Evolutionary conservation across 306 rosid genomes (phyloP), one percentile per base, ranked within the genome.

Genomic region (Vigna mungo): DNA sequence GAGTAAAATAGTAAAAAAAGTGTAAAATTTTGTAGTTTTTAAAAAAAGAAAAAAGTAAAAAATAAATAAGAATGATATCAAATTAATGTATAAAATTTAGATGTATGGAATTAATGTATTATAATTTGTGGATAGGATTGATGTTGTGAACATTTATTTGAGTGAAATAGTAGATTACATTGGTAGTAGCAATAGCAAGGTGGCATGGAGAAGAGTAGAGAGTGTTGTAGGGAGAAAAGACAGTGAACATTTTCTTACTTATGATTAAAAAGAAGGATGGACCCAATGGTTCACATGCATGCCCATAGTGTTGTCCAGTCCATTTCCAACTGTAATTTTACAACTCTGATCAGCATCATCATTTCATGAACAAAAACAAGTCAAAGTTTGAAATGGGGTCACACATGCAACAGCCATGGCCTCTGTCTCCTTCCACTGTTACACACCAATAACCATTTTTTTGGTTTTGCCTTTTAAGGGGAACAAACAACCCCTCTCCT

Each of bases 271-370:
- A 41, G 36, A 25, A 55, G 61, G 23, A 13, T 92, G 93, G 89
- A 34, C 89, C 91, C 90, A 84, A 72, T 63, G 78, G 84, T 75
- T 92, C 97, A 90, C 94, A 91, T 91, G 94, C 73, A 70, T 80
- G 82, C 52, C 48, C 41, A 67, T n/a, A 52, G 91, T 81, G 88
- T 81, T 72, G 86, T 88, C 89, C 88, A 75, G 87, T 89, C 84
- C 89, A 90, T 78, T 61, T 85, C 89, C 92, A 74, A 84, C 90
- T 82, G 88, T 88, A 84, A 62, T 13, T 36, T 9, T 59, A 68
- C 3, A 41, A 41, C 13, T 11, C 13, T 41, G 63, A 23, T 49
- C 23, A 30, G 18, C 14, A 25, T 25, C 14, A 25, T 36, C 0
- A 64, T 17, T 55, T 78, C 25, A 76, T 39, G 53, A 66, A 58